Evolutionary conservation across 202 grass and related monocot genomes (phyloP).

Genomic region (Panicum hallii): DNA sequence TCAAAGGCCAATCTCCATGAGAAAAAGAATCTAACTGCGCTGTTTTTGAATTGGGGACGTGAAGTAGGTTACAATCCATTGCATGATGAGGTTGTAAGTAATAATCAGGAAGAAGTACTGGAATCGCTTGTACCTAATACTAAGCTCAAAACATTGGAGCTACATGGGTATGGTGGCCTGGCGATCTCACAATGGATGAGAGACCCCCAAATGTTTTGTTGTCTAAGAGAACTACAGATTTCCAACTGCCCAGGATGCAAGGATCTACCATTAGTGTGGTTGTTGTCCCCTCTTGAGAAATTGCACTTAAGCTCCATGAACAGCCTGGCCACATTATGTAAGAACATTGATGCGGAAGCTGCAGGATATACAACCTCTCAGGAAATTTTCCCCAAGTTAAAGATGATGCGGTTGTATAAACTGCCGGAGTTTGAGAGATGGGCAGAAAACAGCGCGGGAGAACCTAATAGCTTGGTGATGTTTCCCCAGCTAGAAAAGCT

Average conservation of each 20-base stretch:
- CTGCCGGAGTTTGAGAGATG: slow-evolving; percentile 18
- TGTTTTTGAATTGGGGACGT: background rate
- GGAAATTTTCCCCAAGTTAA: slow-evolving; percentile 20
- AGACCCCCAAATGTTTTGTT: background rate
- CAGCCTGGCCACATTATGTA: background rate
- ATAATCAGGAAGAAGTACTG: background rate
- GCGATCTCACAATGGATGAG: slow-evolving; percentile 23
- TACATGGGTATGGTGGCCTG: background rate
- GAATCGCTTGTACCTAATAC: slow-evolving; percentile 1
- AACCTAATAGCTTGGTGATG: background rate
- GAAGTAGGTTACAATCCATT: rapidly evolving
- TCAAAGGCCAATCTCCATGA: slow-evolving; percentile 18
- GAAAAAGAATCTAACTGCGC: background rate
- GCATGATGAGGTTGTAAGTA: background rate
- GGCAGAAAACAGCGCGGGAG: background rate
- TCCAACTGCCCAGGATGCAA: slow-evolving; percentile 4
- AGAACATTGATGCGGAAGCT: background rate
- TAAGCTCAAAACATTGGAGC: background rate
- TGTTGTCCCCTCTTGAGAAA: background rate
- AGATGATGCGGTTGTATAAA: rapidly evolving
- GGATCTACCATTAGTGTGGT: background rate
- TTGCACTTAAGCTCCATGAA: rapidly evolving
- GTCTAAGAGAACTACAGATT: background rate
- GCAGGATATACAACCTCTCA: background rate
- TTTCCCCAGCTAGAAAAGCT: background rate